Evolutionary conservation across 2,329 filamentous ascomycete genomes (phyloP).

Genomic region (Aspergillus floridensis): DNA sequence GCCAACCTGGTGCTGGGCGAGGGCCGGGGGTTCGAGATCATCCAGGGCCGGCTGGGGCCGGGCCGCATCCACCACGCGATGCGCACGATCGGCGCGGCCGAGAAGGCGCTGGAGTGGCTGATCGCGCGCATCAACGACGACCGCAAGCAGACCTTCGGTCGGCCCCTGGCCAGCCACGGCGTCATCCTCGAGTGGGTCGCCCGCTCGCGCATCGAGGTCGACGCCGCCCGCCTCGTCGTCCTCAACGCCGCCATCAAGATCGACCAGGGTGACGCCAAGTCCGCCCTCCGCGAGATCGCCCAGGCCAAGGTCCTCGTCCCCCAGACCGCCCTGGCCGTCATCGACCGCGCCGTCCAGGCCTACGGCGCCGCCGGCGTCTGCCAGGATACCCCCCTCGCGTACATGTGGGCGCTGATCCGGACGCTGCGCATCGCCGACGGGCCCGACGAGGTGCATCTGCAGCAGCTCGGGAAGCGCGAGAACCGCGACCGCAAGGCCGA

Average conservation of each 20-base stretch:
- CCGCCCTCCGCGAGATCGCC: slow-evolving; percentile 87
- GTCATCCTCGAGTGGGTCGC: slow-evolving; percentile 95
- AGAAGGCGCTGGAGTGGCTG: slow-evolving; percentile 91
- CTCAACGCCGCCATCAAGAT: slow-evolving; percentile 95
- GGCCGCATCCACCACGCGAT: slow-evolving; percentile 98
- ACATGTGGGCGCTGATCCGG: slow-evolving; percentile 75
- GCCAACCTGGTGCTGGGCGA: slow-evolving; percentile 86
- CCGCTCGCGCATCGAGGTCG: slow-evolving; percentile 87
- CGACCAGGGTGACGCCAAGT: slow-evolving; percentile 83
- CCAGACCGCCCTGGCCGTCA: slow-evolving; percentile 74
- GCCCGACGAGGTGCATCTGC: slow-evolving; percentile 89
- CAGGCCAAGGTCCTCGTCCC: slow-evolving; percentile 93
- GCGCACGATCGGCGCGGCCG: slow-evolving; percentile 87
- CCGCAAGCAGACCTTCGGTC: slow-evolving; percentile 85
- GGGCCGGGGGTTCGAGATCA: slow-evolving; percentile 95
- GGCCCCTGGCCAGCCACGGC: slow-evolving; percentile 81
- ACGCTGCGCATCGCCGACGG: slow-evolving; percentile 88
- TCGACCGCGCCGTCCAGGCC: slow-evolving; percentile 90
- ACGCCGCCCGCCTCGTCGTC: slow-evolving; percentile 82
- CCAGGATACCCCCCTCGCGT: slow-evolving; percentile 89
- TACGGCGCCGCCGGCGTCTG: slow-evolving; percentile 88
- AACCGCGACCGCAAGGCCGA: slow-evolving; percentile 50
- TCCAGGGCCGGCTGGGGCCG: slow-evolving; percentile 92
- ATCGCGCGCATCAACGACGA: slow-evolving; percentile 91
- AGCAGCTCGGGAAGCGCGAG: slow-evolving; percentile 56